These are phyloP conservation scores for Schizopora paradoxa DNA, from an alignment of 1,284 basidiomycete genomes.

Conservation along the genomic window DNA sequence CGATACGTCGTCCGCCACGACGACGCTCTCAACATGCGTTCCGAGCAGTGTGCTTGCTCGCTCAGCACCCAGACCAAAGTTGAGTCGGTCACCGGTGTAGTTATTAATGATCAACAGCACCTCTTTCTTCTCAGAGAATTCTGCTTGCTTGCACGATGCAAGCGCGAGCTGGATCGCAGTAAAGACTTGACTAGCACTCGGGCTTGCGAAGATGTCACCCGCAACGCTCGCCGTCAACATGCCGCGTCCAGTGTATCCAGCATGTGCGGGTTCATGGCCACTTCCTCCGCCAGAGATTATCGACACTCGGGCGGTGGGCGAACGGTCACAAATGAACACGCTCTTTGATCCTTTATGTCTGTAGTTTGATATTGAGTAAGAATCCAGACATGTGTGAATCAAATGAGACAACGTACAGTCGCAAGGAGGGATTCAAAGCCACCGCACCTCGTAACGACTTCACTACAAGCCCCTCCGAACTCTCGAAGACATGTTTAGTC, in stretches of 20 bases:
- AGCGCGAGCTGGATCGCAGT: constrained; percentile 45
- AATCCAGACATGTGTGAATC: constrained; percentile 3
- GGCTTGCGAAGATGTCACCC: constrained; percentile 62
- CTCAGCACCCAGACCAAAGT: constrained; percentile 68
- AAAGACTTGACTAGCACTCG: constrained; percentile 55
- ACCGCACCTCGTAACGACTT: constrained; percentile 50
- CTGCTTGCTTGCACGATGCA: constrained; percentile 17
- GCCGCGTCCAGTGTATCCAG: constrained; percentile 53
- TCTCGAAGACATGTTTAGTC: constrained; percentile 42
- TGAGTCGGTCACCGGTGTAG: constrained; percentile 58
- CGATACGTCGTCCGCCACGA: constrained; percentile 66
- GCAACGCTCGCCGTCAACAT: constrained; percentile 56
- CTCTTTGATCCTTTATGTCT: constrained; percentile 36
- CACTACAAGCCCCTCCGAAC: constrained; percentile 45
- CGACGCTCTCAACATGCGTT: constrained; percentile 45
- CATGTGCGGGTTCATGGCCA: constrained; percentile 67
- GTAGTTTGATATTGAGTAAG: not conserved
- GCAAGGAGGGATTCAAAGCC: constrained; percentile 44
- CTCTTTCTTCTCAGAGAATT: constrained; percentile 22
- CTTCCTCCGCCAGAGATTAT: constrained; percentile 64
- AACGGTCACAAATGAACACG: constrained; percentile 33
- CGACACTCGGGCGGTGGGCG: constrained; percentile 36
- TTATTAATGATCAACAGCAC: constrained; percentile 42
- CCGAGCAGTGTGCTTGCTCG: constrained; percentile 39
- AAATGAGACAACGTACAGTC: constrained; percentile 36